These are phyloP conservation scores for Xylaria polymorpha DNA, from an alignment of 2,329 filamentous ascomycete genomes.

Conservation along the genomic window DNA sequence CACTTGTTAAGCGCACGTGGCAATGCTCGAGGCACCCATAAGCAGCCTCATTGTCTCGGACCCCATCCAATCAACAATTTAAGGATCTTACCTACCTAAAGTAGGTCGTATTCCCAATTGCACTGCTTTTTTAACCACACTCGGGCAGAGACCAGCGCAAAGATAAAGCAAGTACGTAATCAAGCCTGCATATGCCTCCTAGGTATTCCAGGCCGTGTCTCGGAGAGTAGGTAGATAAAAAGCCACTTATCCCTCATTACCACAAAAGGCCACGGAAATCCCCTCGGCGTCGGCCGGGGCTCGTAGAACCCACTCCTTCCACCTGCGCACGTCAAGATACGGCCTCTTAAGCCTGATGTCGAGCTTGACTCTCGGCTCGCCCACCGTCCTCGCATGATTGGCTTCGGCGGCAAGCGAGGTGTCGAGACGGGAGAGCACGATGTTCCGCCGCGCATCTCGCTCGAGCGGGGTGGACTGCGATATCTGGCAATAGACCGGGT, in stretches of 20 bases:
- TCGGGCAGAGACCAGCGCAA: neutral
- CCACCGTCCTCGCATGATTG: neutral
- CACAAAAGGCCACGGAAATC: slow-evolving; percentile 1
- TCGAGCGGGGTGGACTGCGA: slow-evolving; percentile 13
- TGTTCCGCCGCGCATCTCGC: slow-evolving; percentile 4
- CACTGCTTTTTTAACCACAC: neutral
- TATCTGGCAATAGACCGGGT: slow-evolving; percentile 35
- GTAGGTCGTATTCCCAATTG: neutral
- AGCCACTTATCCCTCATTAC: neutral
- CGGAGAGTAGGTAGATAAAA: neutral
- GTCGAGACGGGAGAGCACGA: slow-evolving; percentile 33
- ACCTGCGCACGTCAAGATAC: slow-evolving; percentile 26
- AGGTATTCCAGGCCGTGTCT: neutral
- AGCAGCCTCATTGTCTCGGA: no score
- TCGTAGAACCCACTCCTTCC: slow-evolving; percentile 35
- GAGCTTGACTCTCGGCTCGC: slow-evolving; percentile 13
- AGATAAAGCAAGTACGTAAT: neutral
- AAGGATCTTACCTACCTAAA: no score
- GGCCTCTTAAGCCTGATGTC: slow-evolving; percentile 24
- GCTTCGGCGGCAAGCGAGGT: slow-evolving; percentile 3
- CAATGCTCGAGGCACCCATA: no score
- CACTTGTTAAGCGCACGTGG: no score
- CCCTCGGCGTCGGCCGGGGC: slow-evolving; percentile 25
- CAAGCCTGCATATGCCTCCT: no score
- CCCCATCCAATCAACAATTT: no score